These are phyloP conservation scores for Tieghemostelium lacteum DNA, from an alignment of 78 protist genomes.

Conservation along the genomic window DNA sequence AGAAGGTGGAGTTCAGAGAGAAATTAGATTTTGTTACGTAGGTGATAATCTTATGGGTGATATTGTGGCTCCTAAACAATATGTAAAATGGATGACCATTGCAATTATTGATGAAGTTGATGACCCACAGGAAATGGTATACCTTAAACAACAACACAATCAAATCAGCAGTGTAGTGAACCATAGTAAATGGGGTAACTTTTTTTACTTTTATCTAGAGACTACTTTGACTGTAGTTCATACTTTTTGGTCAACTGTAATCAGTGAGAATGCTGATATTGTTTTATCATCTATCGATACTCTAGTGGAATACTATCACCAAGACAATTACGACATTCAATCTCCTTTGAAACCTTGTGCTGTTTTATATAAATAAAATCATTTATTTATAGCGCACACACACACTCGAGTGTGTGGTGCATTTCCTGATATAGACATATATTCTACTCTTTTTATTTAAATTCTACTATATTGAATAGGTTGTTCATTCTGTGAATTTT, in stretches of 20 bases:
- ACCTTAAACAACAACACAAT: slow-evolving; percentile 14
- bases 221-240: no score
- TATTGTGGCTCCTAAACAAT: slow-evolving; percentile 52
- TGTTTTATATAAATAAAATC: slow-evolving; percentile 14
- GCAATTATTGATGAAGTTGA: slow-evolving; percentile 63
- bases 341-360: slow-evolving; percentile 50
- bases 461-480: no score
- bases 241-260: slow-evolving; percentile 37
- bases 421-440: no score
- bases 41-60: slow-evolving; percentile 71
- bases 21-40: slow-evolving; percentile 67
- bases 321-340: slow-evolving; percentile 28
- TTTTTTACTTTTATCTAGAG: no score
- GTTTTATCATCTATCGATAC: slow-evolving; percentile 21
- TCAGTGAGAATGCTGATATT: slow-evolving; percentile 56
- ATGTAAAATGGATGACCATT: slow-evolving; percentile 59
- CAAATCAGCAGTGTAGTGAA: background rate
- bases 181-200: slow-evolving; percentile 54
- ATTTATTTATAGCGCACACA: no score
- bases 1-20: background rate
- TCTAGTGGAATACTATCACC: slow-evolving; percentile 37
- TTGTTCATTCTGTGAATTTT: no score
- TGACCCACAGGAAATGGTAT: slow-evolving; percentile 44
- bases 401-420: no score
- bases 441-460: no score